Percentiles rank a stretch among this genome's conserved stretches.
Conservation (phyloP, 495 filamentous ascomycete genomes). For the Penicillium cataractarum region DNA sequence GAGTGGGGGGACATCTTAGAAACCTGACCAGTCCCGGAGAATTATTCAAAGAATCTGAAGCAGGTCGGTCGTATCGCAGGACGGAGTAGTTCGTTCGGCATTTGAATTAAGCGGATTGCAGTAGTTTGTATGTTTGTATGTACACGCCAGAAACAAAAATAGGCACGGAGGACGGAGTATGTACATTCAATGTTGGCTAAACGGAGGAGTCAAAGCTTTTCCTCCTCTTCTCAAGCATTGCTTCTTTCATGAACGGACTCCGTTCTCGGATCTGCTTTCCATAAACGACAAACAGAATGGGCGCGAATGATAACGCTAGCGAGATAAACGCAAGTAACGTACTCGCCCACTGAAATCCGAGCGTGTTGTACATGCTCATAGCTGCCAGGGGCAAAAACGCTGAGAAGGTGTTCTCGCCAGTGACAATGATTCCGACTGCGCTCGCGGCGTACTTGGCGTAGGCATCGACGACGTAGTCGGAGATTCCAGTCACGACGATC, state of each 20-base stretch:
- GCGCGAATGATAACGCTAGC: slow-evolving; percentile 35
- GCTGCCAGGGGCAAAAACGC: slow-evolving; percentile 46
- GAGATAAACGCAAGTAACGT: slow-evolving; percentile 44
- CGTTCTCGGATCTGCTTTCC: slow-evolving; percentile 33
- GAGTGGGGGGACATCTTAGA: neutral
- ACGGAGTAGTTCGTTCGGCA: slow-evolving; percentile 1
- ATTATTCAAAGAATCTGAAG: neutral
- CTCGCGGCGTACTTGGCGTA: slow-evolving; percentile 40
- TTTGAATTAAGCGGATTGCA: neutral
- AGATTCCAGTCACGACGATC: slow-evolving; percentile 35
- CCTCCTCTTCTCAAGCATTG: slow-evolving; percentile 32
- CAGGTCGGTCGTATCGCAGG: neutral
- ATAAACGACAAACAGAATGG: slow-evolving; percentile 35
- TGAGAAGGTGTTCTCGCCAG: slow-evolving; percentile 43
- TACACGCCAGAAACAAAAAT: slow-evolving; percentile 5
- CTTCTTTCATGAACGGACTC: slow-evolving; percentile 45
- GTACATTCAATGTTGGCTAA: slow-evolving; percentile 1
- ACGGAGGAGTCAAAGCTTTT: slow-evolving; percentile 28
- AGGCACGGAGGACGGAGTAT: neutral
- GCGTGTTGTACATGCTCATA: slow-evolving; percentile 42
- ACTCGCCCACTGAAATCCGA: slow-evolving; percentile 51
- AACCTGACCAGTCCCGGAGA: neutral
- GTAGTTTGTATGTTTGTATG: too few relatives aligned
- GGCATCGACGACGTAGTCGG: slow-evolving; percentile 39
- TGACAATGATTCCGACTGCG: slow-evolving; percentile 39